Conservation (phyloP, 2,329 filamentous ascomycete species). For the Phyllachora maydis region DNA sequence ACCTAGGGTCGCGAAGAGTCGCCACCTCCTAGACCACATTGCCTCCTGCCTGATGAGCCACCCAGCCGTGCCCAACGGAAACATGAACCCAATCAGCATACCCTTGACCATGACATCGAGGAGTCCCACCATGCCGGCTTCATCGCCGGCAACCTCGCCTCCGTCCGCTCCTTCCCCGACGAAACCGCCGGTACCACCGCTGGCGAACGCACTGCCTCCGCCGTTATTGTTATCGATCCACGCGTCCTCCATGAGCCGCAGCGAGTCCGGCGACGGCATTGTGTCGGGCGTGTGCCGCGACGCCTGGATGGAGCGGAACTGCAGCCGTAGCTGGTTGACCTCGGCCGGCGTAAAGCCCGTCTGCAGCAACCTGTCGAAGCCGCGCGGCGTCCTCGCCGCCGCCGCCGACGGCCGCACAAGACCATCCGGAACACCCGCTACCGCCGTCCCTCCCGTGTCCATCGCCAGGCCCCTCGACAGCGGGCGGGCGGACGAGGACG, state of each 20-base stretch:
- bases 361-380: slow-evolving; percentile 70
- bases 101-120: slow-evolving; percentile 78
- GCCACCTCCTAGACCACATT: slow-evolving; percentile 66
- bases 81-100: slow-evolving; percentile 84
- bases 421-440: not conserved
- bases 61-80: slow-evolving; percentile 67
- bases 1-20: slow-evolving; percentile 72
- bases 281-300: slow-evolving; percentile 71
- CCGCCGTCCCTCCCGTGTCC: not conserved
- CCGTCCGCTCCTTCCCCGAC: slow-evolving; percentile 17
- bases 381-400: slow-evolving; percentile 37
- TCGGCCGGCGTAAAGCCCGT: slow-evolving; percentile 71
- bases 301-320: slow-evolving; percentile 73
- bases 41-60: slow-evolving; percentile 79
- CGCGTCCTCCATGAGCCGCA: slow-evolving; percentile 65
- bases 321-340: slow-evolving; percentile 64
- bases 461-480: no score
- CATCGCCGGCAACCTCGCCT: slow-evolving; percentile 27
- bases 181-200: slow-evolving; percentile 10
- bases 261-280: slow-evolving; percentile 58
- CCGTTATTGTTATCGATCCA: slow-evolving; percentile 61
- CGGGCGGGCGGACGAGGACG: slow-evolving; percentile 3
- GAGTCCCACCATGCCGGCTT: slow-evolving; percentile 26
- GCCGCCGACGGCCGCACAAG: slow-evolving; percentile 1
- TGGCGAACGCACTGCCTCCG: slow-evolving; percentile 11